phyloP scores from a whole-genome alignment of 163 green algal genomes.

The Volvox carteri region DNA sequence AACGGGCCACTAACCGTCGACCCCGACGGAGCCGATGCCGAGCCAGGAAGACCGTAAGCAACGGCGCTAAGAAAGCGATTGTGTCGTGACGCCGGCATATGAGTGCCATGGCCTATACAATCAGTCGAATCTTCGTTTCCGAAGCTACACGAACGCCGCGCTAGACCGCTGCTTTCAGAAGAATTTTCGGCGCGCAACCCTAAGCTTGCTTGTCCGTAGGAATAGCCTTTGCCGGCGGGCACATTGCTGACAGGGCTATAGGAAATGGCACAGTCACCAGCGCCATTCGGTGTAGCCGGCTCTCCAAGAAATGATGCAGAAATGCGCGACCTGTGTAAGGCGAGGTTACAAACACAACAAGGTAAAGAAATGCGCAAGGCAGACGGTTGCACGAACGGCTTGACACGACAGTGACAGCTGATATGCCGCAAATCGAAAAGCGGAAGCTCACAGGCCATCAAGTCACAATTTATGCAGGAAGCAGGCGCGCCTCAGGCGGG shows the following conservation, averaged over 20 bases:
- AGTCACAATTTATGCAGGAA: no score
- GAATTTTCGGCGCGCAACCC: not conserved
- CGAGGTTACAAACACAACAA: no score
- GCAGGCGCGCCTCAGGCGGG: no score
- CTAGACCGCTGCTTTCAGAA: not conserved
- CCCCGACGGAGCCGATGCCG: not conserved
- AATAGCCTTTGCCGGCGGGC: not conserved
- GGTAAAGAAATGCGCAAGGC: no score
- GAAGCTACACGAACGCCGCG: slow-evolving; percentile 4
- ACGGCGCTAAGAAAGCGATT: not conserved
- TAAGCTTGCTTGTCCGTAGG: not conserved
- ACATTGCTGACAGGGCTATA: slow-evolving; percentile 17
- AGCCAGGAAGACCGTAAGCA: not conserved
- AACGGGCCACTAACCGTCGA: not conserved
- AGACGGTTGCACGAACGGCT: no score
- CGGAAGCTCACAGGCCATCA: no score
- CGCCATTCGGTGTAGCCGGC: slow-evolving; percentile 30
- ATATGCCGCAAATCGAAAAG: no score
- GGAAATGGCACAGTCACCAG: not conserved
- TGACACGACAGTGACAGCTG: no score
- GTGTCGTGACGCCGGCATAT: not conserved
- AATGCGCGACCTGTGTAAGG: not conserved
- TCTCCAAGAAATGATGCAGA: not conserved
- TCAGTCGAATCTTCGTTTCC: not conserved
- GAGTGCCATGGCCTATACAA: not conserved